Conservation (phyloP, 495 filamentous ascomycete genomes). For the Trichoderma reesei region DNA sequence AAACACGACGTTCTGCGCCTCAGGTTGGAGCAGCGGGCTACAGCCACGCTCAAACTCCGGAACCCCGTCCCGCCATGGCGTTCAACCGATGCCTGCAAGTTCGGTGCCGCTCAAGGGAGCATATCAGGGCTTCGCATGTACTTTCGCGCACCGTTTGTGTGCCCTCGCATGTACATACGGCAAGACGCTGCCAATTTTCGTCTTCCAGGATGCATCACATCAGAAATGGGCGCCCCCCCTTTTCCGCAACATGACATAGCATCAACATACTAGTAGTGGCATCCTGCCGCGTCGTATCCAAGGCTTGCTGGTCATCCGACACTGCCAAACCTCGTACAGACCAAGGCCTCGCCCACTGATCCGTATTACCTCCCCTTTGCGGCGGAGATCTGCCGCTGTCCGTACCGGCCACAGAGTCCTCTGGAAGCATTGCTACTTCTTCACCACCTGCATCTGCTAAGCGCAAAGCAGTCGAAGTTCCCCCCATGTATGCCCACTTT, state of each 20-base stretch:
- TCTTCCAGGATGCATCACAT: background rate
- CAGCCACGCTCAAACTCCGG: background rate
- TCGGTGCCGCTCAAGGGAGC: too few species aligned
- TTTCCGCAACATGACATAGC: background rate
- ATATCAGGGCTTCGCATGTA: background rate
- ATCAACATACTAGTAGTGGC: background rate
- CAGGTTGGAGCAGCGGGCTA: background rate
- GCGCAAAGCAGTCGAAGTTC: background rate
- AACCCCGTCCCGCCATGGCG: background rate
- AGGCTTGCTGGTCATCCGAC: conserved; percentile 1
- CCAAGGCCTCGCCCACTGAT: background rate
- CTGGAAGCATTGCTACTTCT: background rate
- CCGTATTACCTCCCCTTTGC: conserved; percentile 5
- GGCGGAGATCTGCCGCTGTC: background rate
- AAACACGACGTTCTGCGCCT: background rate
- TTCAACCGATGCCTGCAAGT: too few species aligned
- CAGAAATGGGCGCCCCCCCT: background rate
- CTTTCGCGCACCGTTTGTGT: background rate
- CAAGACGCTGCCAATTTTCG: background rate
- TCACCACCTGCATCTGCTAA: background rate
- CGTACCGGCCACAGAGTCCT: background rate
- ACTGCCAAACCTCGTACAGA: conserved; percentile 5
- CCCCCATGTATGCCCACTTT: background rate
- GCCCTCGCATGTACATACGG: too few species aligned
- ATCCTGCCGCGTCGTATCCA: conserved; percentile 2